These are phyloP conservation scores for Magnolia changhungtana DNA, from an alignment of 164 flowering plant genomes.

Conservation along the genomic window DNA sequence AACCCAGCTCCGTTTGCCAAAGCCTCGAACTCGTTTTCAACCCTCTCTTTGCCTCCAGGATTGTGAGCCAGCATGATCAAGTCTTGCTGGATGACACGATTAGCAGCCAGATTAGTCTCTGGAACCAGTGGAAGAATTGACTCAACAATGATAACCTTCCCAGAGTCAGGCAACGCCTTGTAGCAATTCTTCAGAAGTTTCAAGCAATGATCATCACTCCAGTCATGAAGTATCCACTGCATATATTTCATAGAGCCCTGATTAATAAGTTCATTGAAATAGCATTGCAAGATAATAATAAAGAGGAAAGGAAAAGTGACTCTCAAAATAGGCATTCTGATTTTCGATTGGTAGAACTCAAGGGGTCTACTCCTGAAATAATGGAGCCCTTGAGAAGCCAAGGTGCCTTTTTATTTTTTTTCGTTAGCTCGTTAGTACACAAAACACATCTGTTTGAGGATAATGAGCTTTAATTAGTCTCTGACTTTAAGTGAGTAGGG, in stretches of 20 bases:
- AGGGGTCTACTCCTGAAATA: too few relatives aligned
- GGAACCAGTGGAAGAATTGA: background rate
- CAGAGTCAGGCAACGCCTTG: conserved; percentile 24
- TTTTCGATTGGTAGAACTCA: too few relatives aligned
- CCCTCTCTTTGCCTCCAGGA: conserved; percentile 25
- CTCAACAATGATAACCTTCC: conserved; percentile 25
- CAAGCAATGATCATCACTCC: conserved; percentile 22
- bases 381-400: too few relatives aligned
- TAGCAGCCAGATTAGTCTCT: background rate
- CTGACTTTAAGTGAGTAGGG: too few relatives aligned
- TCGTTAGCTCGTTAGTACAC: too few relatives aligned
- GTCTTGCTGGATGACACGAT: background rate
- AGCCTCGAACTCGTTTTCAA: conserved; percentile 15
- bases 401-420: too few relatives aligned
- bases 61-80: conserved; percentile 14
- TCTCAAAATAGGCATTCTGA: too few relatives aligned
- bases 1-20: conserved; percentile 19
- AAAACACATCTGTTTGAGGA: too few relatives aligned
- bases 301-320: too few relatives aligned
- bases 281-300: too few relatives aligned
- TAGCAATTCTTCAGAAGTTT: conserved; percentile 23
- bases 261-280: too few relatives aligned
- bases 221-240: conserved; percentile 24
- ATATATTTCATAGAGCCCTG: background rate
- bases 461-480: too few relatives aligned